Base-by-base conservation (phyloP, 2,329 filamentous ascomycete species). In the Rugonectria rugulosa region DNA sequence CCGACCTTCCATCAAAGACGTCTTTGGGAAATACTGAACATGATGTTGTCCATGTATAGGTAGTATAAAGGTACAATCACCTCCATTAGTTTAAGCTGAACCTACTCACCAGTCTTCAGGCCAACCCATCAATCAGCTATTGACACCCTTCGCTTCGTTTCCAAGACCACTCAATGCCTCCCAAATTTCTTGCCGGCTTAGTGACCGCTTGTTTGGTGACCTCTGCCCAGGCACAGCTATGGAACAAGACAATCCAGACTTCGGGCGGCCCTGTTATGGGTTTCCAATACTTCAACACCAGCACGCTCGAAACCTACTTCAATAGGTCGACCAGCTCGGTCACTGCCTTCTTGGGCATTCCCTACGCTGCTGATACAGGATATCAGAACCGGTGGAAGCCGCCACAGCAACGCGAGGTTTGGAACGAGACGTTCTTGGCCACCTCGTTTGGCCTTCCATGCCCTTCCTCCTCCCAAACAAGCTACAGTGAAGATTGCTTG, bases 401-500 rank as follows among this genome's bases (percentile, higher is more conserved):
- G 4, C 48, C 48, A 10, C 48, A 52, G 31, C 20, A 29, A 8
- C 31, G 29, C 17, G 34, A 32, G 12, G 29, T 32, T 6, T 52
- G 48, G 48, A 52, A 52, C 23, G 29, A 26, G 9, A 52, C 48
- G 15, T 27, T 52, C 17, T 9, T 29, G 5, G 48, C 48, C 40
- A 23, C n/a, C 5, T 21, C n/a, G 11, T 52, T 44, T 23, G 48
- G 48, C 12, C 5, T 31, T 2, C 11, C 48, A 3, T 52, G 48
- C 17, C 48, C 48, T 15, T 4, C 23, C 32, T 2, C 21, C 15
- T 14, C 5, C 8, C 5, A 37, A 19, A 2, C 29, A 26, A 4
- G n/a, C n/a, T 44, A 27, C n/a, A 44, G 48, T 10, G 48, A 52
- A 23, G 48, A 52, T 32, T 52, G 48, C n/a, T 41, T 52, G 4